Percentiles rank a stretch among this genome's conserved stretches.
Conservation (phyloP, 1,139 yeast species). For the Pichia cactophila region DNA sequence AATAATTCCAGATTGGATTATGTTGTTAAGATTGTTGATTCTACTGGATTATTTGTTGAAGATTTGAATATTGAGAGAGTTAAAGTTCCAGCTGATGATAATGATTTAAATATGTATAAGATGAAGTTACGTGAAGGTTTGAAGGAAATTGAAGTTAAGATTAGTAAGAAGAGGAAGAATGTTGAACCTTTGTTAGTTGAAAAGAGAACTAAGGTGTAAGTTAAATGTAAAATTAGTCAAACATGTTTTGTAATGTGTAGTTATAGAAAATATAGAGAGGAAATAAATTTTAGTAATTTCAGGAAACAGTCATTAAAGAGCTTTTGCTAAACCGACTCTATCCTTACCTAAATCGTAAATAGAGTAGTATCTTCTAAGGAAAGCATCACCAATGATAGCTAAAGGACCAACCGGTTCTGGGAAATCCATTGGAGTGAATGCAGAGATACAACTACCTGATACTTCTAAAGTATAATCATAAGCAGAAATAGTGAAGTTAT, state of each 20-base stretch:
- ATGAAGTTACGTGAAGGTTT: constrained; percentile 10
- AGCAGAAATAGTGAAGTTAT: constrained; percentile 82
- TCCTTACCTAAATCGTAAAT: constrained; percentile 82
- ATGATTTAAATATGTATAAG: constrained; percentile 8
- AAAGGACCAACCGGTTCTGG: constrained; percentile 95
- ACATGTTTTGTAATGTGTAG: no score
- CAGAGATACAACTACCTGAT: constrained; percentile 90
- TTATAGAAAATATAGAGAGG: not conserved
- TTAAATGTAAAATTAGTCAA: not conserved
- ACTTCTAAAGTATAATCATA: constrained; percentile 90
- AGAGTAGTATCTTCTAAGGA: constrained; percentile 90
- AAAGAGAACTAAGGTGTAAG: not conserved
- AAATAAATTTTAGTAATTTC: no score
- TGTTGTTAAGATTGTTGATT: constrained; percentile 42
- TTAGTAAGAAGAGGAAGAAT: constrained; percentile 8
- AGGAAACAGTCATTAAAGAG: constrained; percentile 31
- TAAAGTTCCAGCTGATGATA: constrained; percentile 8
- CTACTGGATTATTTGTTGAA: constrained; percentile 36
- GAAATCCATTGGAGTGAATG: constrained; percentile 94
- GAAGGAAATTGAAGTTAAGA: constrained; percentile 3
- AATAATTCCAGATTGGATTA: constrained; percentile 47
- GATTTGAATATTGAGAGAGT: constrained; percentile 1
- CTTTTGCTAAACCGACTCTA: constrained; percentile 87
- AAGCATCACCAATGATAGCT: constrained; percentile 95
- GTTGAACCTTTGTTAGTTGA: constrained; percentile 3